A percentile compares a stretch with the other conserved stretches of the same genome.
These are phyloP conservation scores for Chara braunii DNA, from an alignment of 139 green algal genomes.

Conservation along the genomic window DNA sequence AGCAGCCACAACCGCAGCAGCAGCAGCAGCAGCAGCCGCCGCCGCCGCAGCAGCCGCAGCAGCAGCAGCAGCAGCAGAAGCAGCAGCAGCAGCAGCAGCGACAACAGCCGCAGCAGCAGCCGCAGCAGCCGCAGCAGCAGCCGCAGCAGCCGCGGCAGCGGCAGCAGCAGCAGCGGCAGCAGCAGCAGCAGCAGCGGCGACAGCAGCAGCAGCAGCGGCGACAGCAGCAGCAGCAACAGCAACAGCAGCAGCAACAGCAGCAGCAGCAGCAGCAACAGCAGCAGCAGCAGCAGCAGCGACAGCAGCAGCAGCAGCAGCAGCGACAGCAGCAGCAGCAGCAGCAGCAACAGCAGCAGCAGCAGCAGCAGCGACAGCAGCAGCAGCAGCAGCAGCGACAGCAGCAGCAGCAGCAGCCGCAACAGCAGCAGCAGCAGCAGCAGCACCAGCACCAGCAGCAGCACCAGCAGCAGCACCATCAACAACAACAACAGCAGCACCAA, in stretches of 20 bases:
- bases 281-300: neutral
- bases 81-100: too few relatives aligned
- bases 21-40: too few relatives aligned
- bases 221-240: too few relatives aligned
- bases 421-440: slow-evolving; percentile 6
- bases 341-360: neutral
- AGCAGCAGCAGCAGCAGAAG: too few relatives aligned
- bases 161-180: too few relatives aligned
- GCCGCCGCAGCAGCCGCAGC: too few relatives aligned
- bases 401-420: neutral
- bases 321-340: neutral
- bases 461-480: neutral
- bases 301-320: neutral
- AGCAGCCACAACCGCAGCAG: too few relatives aligned
- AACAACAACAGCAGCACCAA: neutral
- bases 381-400: slow-evolving; percentile 9
- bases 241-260: neutral
- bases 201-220: too few relatives aligned
- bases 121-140: too few relatives aligned
- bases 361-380: neutral
- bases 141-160: too few relatives aligned
- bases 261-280: neutral
- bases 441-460: neutral
- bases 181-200: too few relatives aligned
- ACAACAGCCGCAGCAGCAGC: too few relatives aligned